These are phyloP conservation scores for Pyrrhoderma lamaoense DNA, from an alignment of 1,284 basidiomycete genomes.

Conservation along the genomic window DNA sequence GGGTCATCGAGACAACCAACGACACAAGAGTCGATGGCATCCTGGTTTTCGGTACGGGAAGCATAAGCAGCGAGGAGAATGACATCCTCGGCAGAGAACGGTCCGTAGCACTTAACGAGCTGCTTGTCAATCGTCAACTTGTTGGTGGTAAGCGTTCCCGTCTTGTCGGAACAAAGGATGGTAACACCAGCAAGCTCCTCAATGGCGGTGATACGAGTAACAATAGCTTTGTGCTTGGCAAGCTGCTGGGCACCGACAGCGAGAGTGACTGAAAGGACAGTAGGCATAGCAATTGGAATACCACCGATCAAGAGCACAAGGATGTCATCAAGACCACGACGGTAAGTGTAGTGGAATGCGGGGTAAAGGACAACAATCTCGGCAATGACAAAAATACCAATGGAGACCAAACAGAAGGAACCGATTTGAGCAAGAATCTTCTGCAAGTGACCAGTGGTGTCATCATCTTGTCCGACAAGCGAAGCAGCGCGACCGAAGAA, in stretches of 20 bases:
- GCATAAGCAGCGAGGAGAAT: conserved; percentile 92
- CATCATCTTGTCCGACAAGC: conserved; percentile 92
- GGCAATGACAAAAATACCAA: conserved; percentile 87
- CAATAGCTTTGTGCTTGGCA: conserved; percentile 97
- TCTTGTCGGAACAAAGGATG: conserved; percentile 97
- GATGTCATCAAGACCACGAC: conserved; percentile 93
- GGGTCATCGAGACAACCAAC: conserved; percentile 75
- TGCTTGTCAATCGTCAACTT: conserved; percentile 96
- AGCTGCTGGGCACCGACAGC: conserved; percentile 97
- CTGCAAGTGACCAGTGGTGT: conserved; percentile 95
- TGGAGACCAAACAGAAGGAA: conserved; percentile 90
- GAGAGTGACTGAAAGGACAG: conserved; percentile 92
- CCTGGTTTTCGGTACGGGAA: conserved; percentile 97
- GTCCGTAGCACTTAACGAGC: conserved; percentile 88
- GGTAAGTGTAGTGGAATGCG: conserved; percentile 83
- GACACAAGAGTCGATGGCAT: conserved; percentile 90
- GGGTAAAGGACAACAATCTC: conserved; percentile 88
- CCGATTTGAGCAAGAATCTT: conserved; percentile 96
- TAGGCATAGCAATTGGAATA: conserved; percentile 98
- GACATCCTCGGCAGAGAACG: conserved; percentile 85
- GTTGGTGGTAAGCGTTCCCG: conserved; percentile 96
- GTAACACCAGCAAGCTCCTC: conserved; percentile 96
- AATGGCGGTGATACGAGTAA: conserved; percentile 97
- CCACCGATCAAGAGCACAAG: conserved; percentile 96
- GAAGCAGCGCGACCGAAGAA: conserved; percentile 96